Percentiles rank a stretch among this genome's conserved stretches.
Conservation (phyloP, 1,284 basidiomycete species). For the Stygiomarasmius scandens region DNA sequence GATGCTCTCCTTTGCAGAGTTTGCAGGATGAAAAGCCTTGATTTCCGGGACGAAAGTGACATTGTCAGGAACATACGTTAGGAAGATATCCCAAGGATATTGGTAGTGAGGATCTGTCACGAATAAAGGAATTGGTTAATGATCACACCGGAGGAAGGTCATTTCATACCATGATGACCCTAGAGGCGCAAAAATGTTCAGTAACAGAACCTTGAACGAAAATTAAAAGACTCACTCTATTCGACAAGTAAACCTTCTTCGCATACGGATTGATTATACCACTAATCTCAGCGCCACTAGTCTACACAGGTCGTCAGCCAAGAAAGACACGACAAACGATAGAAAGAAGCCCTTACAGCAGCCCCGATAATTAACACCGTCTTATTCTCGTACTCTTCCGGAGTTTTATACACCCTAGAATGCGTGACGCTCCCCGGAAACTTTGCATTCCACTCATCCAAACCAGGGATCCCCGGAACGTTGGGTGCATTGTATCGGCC, state of each 20-base stretch:
- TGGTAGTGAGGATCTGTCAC: conserved; percentile 6
- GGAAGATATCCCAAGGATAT: conserved; percentile 18
- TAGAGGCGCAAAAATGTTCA: background rate
- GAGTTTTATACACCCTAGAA: conserved; percentile 47
- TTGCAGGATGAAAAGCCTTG: conserved; percentile 27
- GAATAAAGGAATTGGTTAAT: background rate
- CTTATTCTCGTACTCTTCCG: conserved; percentile 39
- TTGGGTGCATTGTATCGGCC: conserved; percentile 50
- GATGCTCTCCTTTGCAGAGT: conserved; percentile 23
- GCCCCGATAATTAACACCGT: conserved; percentile 52
- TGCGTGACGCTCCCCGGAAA: conserved; percentile 42
- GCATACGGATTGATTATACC: conserved; percentile 36
- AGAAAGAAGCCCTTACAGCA: conserved; percentile 26
- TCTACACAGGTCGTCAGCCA: conserved; percentile 21
- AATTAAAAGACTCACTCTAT: conserved; percentile 26
- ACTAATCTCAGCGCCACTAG: conserved; percentile 46
- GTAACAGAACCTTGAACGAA: background rate
- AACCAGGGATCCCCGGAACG: conserved; percentile 40
- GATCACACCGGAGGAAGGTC: background rate
- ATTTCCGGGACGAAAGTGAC: conserved; percentile 35
- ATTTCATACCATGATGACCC: background rate
- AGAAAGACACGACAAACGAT: no score
- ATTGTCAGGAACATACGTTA: conserved; percentile 29
- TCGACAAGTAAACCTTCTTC: conserved; percentile 38
- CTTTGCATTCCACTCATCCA: conserved; percentile 37